A percentile compares a stretch with the other conserved stretches of the same genome.
Conservation (phyloP, 805 yeast species). For the Cyberlindnera japonica region DNA sequence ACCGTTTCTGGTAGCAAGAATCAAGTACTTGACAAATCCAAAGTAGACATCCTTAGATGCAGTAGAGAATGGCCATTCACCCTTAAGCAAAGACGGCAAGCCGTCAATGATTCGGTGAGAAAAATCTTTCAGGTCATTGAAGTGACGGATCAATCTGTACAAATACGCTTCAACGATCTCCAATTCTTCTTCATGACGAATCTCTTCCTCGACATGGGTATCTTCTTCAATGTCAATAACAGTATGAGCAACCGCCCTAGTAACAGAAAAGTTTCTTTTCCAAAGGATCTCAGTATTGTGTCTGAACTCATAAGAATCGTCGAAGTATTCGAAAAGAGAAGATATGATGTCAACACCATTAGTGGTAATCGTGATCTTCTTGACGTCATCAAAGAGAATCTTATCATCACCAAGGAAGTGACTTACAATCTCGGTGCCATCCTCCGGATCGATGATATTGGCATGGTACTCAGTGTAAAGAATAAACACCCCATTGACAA, state of each 20-base stretch:
- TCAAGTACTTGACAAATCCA: slow-evolving; percentile 43
- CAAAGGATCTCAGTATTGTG: slow-evolving; percentile 29
- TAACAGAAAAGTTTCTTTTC: slow-evolving; percentile 43
- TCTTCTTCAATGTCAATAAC: slow-evolving; percentile 28
- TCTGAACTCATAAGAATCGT: slow-evolving; percentile 11
- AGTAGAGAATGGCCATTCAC: slow-evolving; percentile 1
- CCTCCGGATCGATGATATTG: slow-evolving; percentile 24
- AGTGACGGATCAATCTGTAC: slow-evolving; percentile 31
- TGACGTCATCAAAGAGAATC: slow-evolving; percentile 12
- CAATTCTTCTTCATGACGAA: slow-evolving; percentile 29
- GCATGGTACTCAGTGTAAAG: slow-evolving; percentile 22
- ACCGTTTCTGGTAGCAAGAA: slow-evolving; percentile 39
- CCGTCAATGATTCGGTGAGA: slow-evolving; percentile 12
- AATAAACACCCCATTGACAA: slow-evolving; percentile 17
- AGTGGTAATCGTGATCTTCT: slow-evolving; percentile 5
- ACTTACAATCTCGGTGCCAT: slow-evolving; percentile 24
- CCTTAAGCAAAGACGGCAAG: slow-evolving; percentile 7
- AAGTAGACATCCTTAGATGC: slow-evolving; percentile 31
- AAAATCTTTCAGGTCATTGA: slow-evolving; percentile 13
- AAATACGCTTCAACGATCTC: slow-evolving; percentile 31
- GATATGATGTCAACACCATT: slow-evolving; percentile 18
- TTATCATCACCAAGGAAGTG: slow-evolving; percentile 16
- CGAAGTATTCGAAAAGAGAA: slow-evolving; percentile 13
- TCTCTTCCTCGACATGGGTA: slow-evolving; percentile 27
- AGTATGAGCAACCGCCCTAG: slow-evolving; percentile 34